phyloP scores from a whole-genome alignment of 164 flowering plant species.

The Brasenia schreberi region DNA sequence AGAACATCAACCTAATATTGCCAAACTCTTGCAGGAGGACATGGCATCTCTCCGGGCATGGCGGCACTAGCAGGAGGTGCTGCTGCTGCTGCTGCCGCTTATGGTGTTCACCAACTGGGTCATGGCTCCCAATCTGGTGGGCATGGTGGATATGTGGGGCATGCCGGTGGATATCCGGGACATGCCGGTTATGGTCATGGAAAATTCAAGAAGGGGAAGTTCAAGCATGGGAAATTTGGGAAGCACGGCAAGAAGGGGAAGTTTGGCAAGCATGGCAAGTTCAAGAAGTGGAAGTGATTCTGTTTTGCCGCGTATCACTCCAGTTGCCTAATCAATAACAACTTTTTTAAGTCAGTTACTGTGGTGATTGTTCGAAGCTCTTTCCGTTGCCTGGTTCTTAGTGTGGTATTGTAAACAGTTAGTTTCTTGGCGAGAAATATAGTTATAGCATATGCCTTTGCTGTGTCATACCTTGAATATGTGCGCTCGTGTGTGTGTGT shows the following conservation, averaged over 20 bases:
- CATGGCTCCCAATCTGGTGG: conserved; percentile 16
- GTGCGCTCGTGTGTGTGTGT: too few relatives aligned
- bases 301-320: too few relatives aligned
- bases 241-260: conserved; percentile 17
- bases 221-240: conserved; percentile 22
- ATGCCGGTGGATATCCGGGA: not conserved
- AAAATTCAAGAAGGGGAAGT: conserved; percentile 27
- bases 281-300: conserved; percentile 60
- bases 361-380: too few relatives aligned
- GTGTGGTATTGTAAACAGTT: too few relatives aligned
- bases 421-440: too few relatives aligned
- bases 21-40: too few relatives aligned
- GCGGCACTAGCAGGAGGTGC: conserved; percentile 55
- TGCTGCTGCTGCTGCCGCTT: conserved; percentile 54
- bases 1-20: too few relatives aligned
- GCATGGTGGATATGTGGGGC: conserved; percentile 1
- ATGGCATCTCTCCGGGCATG: conserved; percentile 5
- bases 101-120: conserved; percentile 29
- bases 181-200: conserved; percentile 14
- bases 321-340: too few relatives aligned
- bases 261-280: conserved; percentile 18
- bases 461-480: too few relatives aligned
- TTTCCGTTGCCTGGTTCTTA: too few relatives aligned
- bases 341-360: too few relatives aligned
- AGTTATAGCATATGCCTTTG: too few relatives aligned